Evolutionary conservation across 345 rosid species (phyloP).

Genomic region (Melastoma malabathricum): DNA sequence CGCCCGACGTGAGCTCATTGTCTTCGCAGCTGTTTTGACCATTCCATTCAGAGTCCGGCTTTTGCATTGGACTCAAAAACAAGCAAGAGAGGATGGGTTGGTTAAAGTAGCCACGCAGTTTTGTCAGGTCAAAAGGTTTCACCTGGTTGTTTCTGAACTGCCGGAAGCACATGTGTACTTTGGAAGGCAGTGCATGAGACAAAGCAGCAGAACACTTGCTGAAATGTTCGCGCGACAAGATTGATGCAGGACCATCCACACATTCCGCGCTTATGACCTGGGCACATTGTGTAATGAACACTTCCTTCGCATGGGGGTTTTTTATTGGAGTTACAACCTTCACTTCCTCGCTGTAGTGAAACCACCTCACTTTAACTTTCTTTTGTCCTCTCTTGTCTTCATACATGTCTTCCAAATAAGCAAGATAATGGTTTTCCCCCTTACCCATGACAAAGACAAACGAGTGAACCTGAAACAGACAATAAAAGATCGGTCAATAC

Average conservation of each 20-base stretch:
- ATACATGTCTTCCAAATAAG: conserved; percentile 95
- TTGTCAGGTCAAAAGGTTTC: conserved; percentile 71
- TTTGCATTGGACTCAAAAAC: conserved; percentile 29
- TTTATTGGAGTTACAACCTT: conserved; percentile 57
- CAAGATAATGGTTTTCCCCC: conserved; percentile 67
- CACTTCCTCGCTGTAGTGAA: conserved; percentile 82
- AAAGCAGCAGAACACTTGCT: conserved; percentile 48
- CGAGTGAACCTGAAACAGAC: conserved; percentile 49
- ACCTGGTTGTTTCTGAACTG: conserved; percentile 73
- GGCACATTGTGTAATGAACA: conserved; percentile 78
- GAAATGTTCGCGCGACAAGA: conserved; percentile 69
- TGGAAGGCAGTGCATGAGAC: conserved; percentile 47
- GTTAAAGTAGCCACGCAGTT: conserved; percentile 69
- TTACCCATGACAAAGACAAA: conserved; percentile 92
- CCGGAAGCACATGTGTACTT: conserved; percentile 63
- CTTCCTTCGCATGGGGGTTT: conserved; percentile 80
- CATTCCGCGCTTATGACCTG: conserved; percentile 98
- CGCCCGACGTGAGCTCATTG: conserved; percentile 37
- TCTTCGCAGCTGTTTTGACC: conserved; percentile 40
- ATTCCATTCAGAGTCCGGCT: conserved; percentile 26
- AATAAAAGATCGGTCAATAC: conserved; percentile 1
- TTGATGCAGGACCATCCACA: conserved; percentile 80
- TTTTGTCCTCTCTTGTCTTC: conserved; percentile 91
- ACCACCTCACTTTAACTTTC: conserved; percentile 95
- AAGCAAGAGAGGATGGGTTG: conserved; percentile 69